Percentiles rank a stretch among this genome's conserved stretches.
Evolutionary conservation across 1,139 yeast genomes (phyloP).

Genomic region (Yamadazyma epiphylla): DNA sequence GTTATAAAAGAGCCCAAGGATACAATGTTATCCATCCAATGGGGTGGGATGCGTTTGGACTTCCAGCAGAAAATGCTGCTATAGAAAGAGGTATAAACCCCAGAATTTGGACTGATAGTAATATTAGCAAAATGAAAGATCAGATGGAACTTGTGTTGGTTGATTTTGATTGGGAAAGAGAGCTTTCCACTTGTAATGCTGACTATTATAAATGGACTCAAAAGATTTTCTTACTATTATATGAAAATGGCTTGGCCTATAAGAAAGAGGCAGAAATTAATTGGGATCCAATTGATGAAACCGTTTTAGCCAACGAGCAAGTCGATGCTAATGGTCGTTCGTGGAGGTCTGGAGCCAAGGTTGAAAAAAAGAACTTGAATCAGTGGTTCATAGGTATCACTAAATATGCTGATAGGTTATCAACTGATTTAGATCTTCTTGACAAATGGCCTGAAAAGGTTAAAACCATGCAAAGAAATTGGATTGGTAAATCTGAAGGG

Average conservation of each 20-base stretch:
- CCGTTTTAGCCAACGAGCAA: slow-evolving; percentile 95
- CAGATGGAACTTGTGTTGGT: slow-evolving; percentile 79
- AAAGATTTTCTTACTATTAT: slow-evolving; percentile 68
- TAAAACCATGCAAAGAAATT: slow-evolving; percentile 82
- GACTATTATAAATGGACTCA: slow-evolving; percentile 94
- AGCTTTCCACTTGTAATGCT: slow-evolving; percentile 81
- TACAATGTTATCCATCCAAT: slow-evolving; percentile 84
- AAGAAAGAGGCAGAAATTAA: slow-evolving; percentile 83
- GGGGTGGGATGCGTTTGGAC: slow-evolving; percentile 99
- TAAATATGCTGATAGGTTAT: slow-evolving; percentile 64
- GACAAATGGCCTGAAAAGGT: slow-evolving; percentile 86
- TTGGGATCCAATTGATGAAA: slow-evolving; percentile 96
- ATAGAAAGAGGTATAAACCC: slow-evolving; percentile 81
- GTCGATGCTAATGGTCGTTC: slow-evolving; percentile 87
- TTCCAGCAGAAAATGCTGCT: slow-evolving; percentile 98
- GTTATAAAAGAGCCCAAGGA: slow-evolving; percentile 77
- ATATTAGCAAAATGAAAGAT: slow-evolving; percentile 76
- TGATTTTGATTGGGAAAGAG: slow-evolving; percentile 92
- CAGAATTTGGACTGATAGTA: slow-evolving; percentile 72
- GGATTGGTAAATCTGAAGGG: slow-evolving; percentile 93
- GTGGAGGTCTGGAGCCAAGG: slow-evolving; percentile 96
- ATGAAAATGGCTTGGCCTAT: slow-evolving; percentile 78
- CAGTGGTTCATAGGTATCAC: slow-evolving; percentile 96
- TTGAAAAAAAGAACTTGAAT: slow-evolving; percentile 71
- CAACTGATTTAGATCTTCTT: slow-evolving; percentile 56